Evolutionary conservation across 257 asterid genomes (phyloP).

Genomic region (Solanum medicagineum): DNA sequence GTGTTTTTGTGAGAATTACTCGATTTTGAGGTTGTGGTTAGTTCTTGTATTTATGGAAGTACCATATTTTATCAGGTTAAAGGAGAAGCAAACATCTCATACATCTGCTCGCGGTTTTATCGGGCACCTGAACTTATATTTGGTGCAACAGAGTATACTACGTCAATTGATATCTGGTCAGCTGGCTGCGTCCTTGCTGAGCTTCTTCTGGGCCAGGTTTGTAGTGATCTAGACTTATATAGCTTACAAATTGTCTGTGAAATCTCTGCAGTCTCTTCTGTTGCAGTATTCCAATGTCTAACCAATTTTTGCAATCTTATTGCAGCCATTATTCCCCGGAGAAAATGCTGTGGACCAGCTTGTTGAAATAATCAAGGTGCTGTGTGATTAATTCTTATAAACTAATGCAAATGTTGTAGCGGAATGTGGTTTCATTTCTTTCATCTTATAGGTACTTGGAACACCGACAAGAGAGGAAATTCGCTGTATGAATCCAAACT

Average conservation of each 20-base stretch:
- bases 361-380: constrained; percentile 90
- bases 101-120: constrained; percentile 90
- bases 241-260: background rate
- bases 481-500: constrained; percentile 94
- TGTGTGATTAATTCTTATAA: background rate
- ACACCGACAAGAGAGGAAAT: constrained; percentile 94
- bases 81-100: constrained; percentile 92
- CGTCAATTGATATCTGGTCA: constrained; percentile 96
- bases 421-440: constrained; percentile 2
- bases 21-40: background rate
- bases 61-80: constrained; percentile 35
- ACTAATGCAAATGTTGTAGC: background rate
- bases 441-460: constrained; percentile 73
- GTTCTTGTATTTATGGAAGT: background rate
- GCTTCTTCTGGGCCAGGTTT: constrained; percentile 90
- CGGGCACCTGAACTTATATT: constrained; percentile 99
- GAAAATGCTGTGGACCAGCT: constrained; percentile 97
- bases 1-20: background rate
- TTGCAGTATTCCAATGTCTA: constrained; percentile 3
- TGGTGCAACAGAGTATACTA: constrained; percentile 89
- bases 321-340: constrained; percentile 89
- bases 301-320: background rate
- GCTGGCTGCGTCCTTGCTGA: constrained; percentile 97
- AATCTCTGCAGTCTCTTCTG: background rate
- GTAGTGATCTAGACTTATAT: background rate